Evolutionary conservation across 2,329 filamentous ascomycete species (phyloP), one percentile per base, ranked within the genome.

Genomic region (Metarhizium sp.): DNA sequence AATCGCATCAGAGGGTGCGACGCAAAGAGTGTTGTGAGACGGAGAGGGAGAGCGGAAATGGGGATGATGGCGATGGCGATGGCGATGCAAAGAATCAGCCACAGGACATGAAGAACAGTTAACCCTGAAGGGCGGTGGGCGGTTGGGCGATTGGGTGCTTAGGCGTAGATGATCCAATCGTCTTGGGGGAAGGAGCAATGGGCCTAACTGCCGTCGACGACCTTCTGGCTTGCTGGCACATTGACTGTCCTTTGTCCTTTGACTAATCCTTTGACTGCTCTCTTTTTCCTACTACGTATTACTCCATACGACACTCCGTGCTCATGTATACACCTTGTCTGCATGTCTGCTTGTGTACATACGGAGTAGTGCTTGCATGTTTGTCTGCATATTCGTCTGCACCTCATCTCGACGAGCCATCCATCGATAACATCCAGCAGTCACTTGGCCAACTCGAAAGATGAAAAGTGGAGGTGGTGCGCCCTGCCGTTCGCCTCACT

Each of bases 401-500:
- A 45, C 42, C 18, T 45, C 18, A 20, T 45, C 42, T 20, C 18
- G 6, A 11, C 14, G 42, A 6, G 16, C 8, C 40, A 18, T 43
- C 10, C 40, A 16, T n/a, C 3, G 14, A 18, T 45, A 16, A 2
- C 18, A 10, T 18, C n/a, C 13, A 14, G 11, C 11, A 16, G 38
- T 40, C 38, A 40, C 38, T 40, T 16, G 38, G 11, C 38, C 38
- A 40, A 14, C 38, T 40, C 38, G 38, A 40, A 20, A 45, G 42
- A 11, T 20, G n/a, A 10, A 18, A 20, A 45, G 42, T 49, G 54
- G 54, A 51, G 42, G 49, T 36, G 50, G n/a, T 49, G 20, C 50
- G 54, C 45, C 45, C 16, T 30, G 50, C 29, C 34, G 52, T 49
- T 40, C 50, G 54, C 54, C 54, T 55, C 45, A 55, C 50, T 55